Conservation (phyloP, 2,329 filamentous ascomycete species). For the Calonectria ilicicola region DNA sequence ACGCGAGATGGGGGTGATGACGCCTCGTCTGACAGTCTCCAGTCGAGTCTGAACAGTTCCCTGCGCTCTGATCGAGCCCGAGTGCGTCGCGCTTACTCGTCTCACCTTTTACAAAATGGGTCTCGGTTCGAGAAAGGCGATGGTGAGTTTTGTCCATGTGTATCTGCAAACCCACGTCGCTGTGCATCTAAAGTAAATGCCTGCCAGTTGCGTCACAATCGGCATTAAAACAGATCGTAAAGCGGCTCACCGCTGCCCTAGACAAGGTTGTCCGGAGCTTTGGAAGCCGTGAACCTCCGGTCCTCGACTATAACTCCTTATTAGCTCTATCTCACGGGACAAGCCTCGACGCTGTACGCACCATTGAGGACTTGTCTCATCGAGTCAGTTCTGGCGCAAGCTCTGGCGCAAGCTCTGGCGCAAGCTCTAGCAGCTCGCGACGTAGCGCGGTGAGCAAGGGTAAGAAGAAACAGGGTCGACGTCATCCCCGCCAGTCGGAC, state of each 20-base stretch:
- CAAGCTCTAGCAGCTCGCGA: constrained; percentile 28
- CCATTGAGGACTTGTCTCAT: constrained; percentile 61
- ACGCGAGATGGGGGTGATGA: constrained; percentile 29
- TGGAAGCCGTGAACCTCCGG: constrained; percentile 44
- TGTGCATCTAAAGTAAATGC: constrained; percentile 27
- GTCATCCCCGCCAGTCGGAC: constrained; percentile 20
- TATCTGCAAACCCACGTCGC: constrained; percentile 22
- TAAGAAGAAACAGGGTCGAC: constrained; percentile 31
- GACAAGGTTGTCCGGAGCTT: constrained; percentile 51
- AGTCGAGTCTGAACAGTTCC: constrained; percentile 47
- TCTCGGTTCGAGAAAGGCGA: constrained; percentile 60
- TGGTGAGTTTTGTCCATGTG: constrained; percentile 50
- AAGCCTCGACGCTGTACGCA: constrained; percentile 59
- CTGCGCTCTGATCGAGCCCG: constrained; percentile 54
- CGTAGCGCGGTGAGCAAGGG: constrained; percentile 34
- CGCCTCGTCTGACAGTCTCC: constrained; percentile 39
- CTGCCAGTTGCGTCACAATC: constrained; percentile 52
- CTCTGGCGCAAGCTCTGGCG: constrained; percentile 28
- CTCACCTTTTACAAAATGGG: constrained; percentile 55
- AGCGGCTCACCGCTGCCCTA: constrained; percentile 57
- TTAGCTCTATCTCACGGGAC: constrained; percentile 60
- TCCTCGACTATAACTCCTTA: constrained; percentile 60
- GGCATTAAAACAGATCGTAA: constrained; percentile 55
- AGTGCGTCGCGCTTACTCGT: constrained; percentile 57
- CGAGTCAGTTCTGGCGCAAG: constrained; percentile 40